A percentile compares a stretch with the other conserved stretches of the same genome.
phyloP scores from a whole-genome alignment of 108 stramenopile genomes.

The Halocafeteria seosinensis region DNA sequence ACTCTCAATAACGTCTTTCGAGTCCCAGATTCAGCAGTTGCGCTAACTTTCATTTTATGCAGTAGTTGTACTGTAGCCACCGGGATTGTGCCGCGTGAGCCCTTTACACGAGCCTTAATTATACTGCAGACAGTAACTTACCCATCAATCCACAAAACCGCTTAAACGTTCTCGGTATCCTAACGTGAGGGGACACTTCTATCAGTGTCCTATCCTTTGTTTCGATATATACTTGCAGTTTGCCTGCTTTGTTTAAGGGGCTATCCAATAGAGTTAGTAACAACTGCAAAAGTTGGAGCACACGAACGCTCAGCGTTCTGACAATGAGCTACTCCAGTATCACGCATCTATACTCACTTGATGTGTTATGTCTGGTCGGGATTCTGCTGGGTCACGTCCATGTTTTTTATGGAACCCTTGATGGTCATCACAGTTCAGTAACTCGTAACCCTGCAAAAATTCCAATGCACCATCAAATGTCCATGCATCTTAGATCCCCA shows the following conservation, averaged over 20 bases:
- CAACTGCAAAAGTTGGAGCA: too few species aligned
- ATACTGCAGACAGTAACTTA: not conserved
- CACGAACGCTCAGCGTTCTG: too few species aligned
- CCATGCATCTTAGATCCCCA: too few species aligned
- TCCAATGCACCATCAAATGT: too few species aligned
- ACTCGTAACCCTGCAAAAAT: constrained; percentile 9
- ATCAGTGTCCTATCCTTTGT: constrained; percentile 79
- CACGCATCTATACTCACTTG: too few species aligned
- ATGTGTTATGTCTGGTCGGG: constrained; percentile 90
- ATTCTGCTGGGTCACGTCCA: constrained; percentile 68
- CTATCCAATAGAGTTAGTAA: constrained; percentile 80
- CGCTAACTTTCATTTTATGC: constrained; percentile 96
- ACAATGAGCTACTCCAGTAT: too few species aligned
- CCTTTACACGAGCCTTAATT: not conserved
- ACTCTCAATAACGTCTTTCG: too few species aligned
- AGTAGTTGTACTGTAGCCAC: constrained; percentile 82
- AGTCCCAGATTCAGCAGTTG: too few species aligned
- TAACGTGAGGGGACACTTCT: constrained; percentile 70
- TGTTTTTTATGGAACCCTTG: constrained; percentile 41
- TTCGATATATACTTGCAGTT: constrained; percentile 69
- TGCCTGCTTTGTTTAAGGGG: constrained; percentile 87
- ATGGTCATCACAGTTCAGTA: constrained; percentile 94
- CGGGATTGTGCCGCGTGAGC: constrained; percentile 15
- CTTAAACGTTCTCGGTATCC: constrained; percentile 94
- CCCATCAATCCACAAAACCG: constrained; percentile 49